Base-by-base conservation (phyloP, 305 asterid species). In the Fraxinus baroniana region DNA sequence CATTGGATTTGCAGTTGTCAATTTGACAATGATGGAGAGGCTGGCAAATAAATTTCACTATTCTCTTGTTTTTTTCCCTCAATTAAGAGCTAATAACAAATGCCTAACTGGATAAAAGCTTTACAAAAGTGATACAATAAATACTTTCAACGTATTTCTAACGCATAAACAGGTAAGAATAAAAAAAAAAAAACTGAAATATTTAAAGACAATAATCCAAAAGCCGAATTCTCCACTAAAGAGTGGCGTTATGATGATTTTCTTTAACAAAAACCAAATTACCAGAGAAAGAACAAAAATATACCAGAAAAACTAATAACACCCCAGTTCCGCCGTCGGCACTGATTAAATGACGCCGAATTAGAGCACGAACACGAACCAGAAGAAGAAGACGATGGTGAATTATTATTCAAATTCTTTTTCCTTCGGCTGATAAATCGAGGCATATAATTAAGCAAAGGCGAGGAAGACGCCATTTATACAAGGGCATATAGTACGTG, bases 271-370 rank as follows among this genome's bases (percentile, higher is more conserved):
- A 24, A 10, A 24, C 36, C 18, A 68, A 28, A 68, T 68, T 30
- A 30, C 20, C 37, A 68, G 9, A 30, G 26, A 55, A 24, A 32
- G 80, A 24, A 15, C 57, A 66, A 77, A 72, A 30, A 60, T 44
- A 74, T 85, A 89, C 94, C 91, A 49, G 87, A 83, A 84, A 83
- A 79, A n/a, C 84, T 15, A 0, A 85, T 76, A 90, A 83, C 89
- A 83, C 83, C 80, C 86, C 86, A 82, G 77, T 7, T 79, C 37
- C 74, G 88, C 41, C 82, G 83, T 6, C 76, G 84, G 60, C 84
- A 86, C 78, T 44, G 82, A 75, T 33, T 71, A 71, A 71, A 71
- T n/a, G 76, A 28, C 35, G 84, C 62, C 35, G 81, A 83, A 76
- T 81, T 81, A 35, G 85, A 64, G 77, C 55, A 80, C 1, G 82